phyloP scores from a whole-genome alignment of 1,284 basidiomycete species.

The Leccinum cinnamomeum region DNA sequence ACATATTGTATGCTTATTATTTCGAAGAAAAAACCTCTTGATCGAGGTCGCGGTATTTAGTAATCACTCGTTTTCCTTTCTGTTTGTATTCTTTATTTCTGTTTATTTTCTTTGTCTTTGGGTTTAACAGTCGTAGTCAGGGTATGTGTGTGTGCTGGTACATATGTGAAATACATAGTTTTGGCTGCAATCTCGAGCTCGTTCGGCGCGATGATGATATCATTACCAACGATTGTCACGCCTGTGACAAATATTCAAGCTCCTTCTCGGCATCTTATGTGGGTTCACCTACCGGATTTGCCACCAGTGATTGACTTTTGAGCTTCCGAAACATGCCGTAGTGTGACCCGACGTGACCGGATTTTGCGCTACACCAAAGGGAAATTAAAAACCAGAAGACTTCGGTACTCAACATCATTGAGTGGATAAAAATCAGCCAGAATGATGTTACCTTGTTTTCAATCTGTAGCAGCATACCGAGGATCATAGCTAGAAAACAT shows the following conservation, averaged over 20 bases:
- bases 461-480: background rate
- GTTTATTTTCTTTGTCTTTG: no score
- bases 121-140: no score
- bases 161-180: no score
- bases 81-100: constrained; percentile 5
- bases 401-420: background rate
- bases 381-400: background rate
- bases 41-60: constrained; percentile 3
- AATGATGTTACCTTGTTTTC: background rate
- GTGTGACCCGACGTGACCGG: background rate
- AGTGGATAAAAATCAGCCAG: background rate
- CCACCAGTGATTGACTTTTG: background rate
- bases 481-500: background rate
- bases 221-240: no score
- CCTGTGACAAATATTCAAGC: no score
- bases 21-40: background rate
- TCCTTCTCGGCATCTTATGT: no score
- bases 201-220: no score
- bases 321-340: background rate
- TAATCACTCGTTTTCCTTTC: background rate
- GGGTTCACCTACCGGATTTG: no score
- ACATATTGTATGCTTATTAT: background rate
- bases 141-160: no score
- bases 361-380: background rate
- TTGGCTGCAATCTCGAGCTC: no score